Base-by-base conservation (phyloP, 2,329 filamentous ascomycete species). In the Fusarium sp. region DNA sequence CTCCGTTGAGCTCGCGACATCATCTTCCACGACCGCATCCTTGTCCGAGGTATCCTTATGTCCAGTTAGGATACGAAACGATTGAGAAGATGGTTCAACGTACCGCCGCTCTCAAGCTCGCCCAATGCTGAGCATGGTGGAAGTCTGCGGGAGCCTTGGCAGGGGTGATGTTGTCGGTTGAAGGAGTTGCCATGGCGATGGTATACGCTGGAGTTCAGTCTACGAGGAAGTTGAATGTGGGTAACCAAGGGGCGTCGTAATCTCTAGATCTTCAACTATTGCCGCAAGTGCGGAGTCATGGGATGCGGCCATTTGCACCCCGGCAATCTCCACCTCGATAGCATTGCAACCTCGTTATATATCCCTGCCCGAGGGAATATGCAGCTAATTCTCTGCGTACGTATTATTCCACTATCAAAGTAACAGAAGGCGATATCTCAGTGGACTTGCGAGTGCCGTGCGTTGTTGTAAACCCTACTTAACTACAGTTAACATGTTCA, bases 41-140 rank as follows among this genome's bases (percentile, higher is more conserved):
- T 9, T 33, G 0, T 18, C 33, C 0, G 38, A n/a, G 0, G 13
- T 5, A 7, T 55, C 40, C 65, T 68, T 11, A 5, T 6, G 2
- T 14, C 8, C 2, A 6, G 13, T 42, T 42, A 42, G 38, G 11
- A 8, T 11, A 42, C 7, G 18, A 20, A 18, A 42, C 8, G 8
- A 23, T 18, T 42, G 11, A 1, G 20, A 11, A 23, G 4, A 8
- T 42, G 14, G 11, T 0, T 29, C 0, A 0, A 16, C 51, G 8
- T 62, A 68, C 65, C 4, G 7, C 23, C 2, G 20, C 61, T 0
- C 62, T 69, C 33, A 68, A 23, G 2, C 1, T 42, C 0, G 38
- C 61, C 65, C 65, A 68, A 6, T 68, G 56, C 4, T 33, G 31
- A n/a, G 65, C 16, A 11, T 36, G 13, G n/a, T 68, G 61, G 3